These are phyloP conservation scores for Globisporangium iwayamae DNA, from an alignment of 352 stramenopile genomes.

Conservation along the genomic window DNA sequence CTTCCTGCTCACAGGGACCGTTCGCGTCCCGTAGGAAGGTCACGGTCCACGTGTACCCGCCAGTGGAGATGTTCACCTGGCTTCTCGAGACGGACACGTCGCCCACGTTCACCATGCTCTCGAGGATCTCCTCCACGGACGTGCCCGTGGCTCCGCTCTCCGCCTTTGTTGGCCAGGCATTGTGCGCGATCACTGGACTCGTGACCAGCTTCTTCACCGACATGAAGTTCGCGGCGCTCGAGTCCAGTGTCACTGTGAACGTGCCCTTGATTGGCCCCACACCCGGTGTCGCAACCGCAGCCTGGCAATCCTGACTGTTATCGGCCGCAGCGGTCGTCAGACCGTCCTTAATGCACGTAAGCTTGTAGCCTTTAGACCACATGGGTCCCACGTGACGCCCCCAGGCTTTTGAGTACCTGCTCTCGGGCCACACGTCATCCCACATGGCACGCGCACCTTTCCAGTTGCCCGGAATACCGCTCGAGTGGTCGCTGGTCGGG, in stretches of 20 bases:
- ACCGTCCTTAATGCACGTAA: conserved; percentile 60
- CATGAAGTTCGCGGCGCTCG: conserved; percentile 61
- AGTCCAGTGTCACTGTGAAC: conserved; percentile 91
- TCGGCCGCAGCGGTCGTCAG: conserved; percentile 62
- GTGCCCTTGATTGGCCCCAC: conserved; percentile 87
- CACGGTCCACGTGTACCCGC: conserved; percentile 94
- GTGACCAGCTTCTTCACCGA: conserved; percentile 50
- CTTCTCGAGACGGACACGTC: conserved; percentile 90
- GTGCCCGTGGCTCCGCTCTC: conserved; percentile 89
- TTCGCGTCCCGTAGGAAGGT: conserved; percentile 91
- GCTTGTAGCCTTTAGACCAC: conserved; percentile 26
- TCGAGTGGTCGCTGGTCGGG: conserved; percentile 86
- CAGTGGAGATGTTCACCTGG: conserved; percentile 81
- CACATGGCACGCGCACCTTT: conserved; percentile 71
- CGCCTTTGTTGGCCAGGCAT: conserved; percentile 85
- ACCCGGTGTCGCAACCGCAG: conserved; percentile 25
- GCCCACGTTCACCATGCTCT: conserved; percentile 92
- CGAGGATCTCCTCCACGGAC: conserved; percentile 95
- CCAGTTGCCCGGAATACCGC: conserved; percentile 90
- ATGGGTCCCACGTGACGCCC: conserved; percentile 94
- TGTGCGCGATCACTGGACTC: conserved; percentile 88
- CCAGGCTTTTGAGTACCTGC: conserved; percentile 95
- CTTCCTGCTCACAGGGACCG: conserved; percentile 60
- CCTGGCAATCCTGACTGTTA: conserved; percentile 43
- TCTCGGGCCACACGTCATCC: conserved; percentile 89